Base-by-base conservation (phyloP, 2,329 filamentous ascomycete genomes). In the Chaetomium sp. region DNA sequence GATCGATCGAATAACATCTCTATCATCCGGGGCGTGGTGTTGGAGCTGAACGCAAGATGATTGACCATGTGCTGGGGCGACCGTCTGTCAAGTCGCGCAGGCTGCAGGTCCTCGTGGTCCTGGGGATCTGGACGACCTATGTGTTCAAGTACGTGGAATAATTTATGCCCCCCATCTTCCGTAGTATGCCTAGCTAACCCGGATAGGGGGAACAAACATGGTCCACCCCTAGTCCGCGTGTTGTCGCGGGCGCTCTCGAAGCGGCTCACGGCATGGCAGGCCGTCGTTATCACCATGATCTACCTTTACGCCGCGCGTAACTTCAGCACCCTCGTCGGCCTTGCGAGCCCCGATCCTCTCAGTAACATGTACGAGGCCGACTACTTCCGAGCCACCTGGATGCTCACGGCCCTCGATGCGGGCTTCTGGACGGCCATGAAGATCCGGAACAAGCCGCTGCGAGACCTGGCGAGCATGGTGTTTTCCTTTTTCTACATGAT, bases 371-470 rank as follows among this genome's bases (percentile, higher is more conserved):
- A 99, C 74, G 90, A 89, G 53, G 80, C 89, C 51, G 85, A 88
- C 34, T 99, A 95, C 74, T 99, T 96, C 70, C 86, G 94, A 49
- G 94, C 94, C 54, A 99, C 94, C 68, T 99, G 94, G 94, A 83
- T 97, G 12, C 85, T 94, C 52, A 99, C 94, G 0, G 94, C 91
- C 0, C 74, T 99, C 58, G 94, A 99, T 66, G 94, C 94, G 5
- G 94, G 94, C 1, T 99, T 96, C 71, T 99, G 94, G 94, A 96
- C 91, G 0, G 94, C 94, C 37, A 99, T 99, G 94, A 87, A 85
- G 65, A 91, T 99, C 61, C 82, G 82, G 48, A 69, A 69, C 52
- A 91, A 88, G 65, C 91, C 88, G 83, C 64, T 96, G 43, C 80
- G 91, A 41, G 91, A 97, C 68, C 68, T 96, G 11, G 82, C 88